Conservation (phyloP, 352 stramenopile genomes). For the Halophytophthora polymorphica region DNA sequence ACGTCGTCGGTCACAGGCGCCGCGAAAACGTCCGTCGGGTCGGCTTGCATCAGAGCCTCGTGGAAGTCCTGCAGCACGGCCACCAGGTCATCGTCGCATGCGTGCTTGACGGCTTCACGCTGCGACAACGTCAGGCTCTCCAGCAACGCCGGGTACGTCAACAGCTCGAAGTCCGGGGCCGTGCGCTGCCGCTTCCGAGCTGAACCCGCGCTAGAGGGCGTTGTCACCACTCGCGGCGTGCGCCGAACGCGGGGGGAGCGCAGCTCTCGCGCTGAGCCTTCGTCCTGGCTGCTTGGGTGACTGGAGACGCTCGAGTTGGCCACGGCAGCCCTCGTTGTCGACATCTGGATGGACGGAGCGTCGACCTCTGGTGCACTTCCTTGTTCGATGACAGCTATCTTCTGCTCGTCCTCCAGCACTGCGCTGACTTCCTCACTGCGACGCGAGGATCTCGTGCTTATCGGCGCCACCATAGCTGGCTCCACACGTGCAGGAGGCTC, state of each 20-base stretch:
- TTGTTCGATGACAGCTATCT: conserved; percentile 7
- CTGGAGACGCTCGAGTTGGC: conserved; percentile 7
- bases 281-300: conserved; percentile 11
- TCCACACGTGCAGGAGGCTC: not conserved
- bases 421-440: conserved; percentile 22
- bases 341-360: conserved; percentile 10
- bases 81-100: conserved; percentile 54
- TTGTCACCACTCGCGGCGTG: conserved; percentile 23
- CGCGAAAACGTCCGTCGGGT: conserved; percentile 86
- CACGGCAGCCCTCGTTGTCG: conserved; percentile 10
- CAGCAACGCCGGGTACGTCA: conserved; percentile 48
- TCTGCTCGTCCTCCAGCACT: conserved; percentile 9
- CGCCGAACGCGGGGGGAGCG: conserved; percentile 23
- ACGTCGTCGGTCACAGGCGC: conserved; percentile 87
- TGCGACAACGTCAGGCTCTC: conserved; percentile 47
- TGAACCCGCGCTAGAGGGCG: conserved; percentile 2
- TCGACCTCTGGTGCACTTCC: conserved; percentile 7
- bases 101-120: conserved; percentile 49
- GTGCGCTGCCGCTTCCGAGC: conserved; percentile 44
- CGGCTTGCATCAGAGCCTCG: conserved; percentile 63
- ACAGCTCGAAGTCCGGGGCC: conserved; percentile 28
- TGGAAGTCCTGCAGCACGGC: conserved; percentile 68
- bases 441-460: conserved; percentile 12
- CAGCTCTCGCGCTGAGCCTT: conserved; percentile 12
- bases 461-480: conserved; percentile 10